These are phyloP conservation scores for Vitis cinerea DNA, from an alignment of 164 flowering plant species.

Conservation along the genomic window DNA sequence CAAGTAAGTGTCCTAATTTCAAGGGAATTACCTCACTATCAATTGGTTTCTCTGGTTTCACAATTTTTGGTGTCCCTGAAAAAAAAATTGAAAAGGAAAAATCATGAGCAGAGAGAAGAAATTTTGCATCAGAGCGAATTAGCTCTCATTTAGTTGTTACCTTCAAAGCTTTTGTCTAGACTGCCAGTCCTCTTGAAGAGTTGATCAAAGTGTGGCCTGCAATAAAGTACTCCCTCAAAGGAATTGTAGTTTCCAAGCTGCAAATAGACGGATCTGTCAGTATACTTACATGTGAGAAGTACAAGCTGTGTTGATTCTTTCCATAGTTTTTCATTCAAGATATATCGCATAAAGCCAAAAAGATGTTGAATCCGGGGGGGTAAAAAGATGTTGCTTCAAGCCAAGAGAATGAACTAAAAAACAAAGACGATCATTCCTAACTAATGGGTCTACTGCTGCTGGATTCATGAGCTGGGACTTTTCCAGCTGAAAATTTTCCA, in stretches of 20 bases:
- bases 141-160: conserved; percentile 26
- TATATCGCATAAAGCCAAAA: no score
- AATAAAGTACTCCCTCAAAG: conserved; percentile 92
- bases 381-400: no score
- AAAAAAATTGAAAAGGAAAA: conserved; percentile 1
- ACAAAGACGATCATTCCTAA: no score
- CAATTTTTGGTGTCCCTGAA: conserved; percentile 84
- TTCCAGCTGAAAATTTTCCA: no score
- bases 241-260: conserved; percentile 94
- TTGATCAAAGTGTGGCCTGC: conserved; percentile 96
- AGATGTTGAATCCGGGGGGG: no score
- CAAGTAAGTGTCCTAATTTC: not conserved
- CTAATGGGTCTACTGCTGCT: no score
- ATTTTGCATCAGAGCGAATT: not conserved
- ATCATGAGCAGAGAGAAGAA: not conserved
- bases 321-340: no score
- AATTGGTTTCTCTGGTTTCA: conserved; percentile 61
- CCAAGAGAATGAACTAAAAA: no score
- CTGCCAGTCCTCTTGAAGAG: conserved; percentile 91
- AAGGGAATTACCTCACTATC: conserved; percentile 55
- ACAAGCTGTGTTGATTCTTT: no score
- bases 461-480: no score
- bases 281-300: not conserved
- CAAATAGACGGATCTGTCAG: conserved; percentile 16
- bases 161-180: conserved; percentile 93